Percentiles rank a stretch among this genome's conserved stretches.
Conservation (phyloP, 2,329 filamentous ascomycete genomes). For the Orbilia ellipsospora region DNA sequence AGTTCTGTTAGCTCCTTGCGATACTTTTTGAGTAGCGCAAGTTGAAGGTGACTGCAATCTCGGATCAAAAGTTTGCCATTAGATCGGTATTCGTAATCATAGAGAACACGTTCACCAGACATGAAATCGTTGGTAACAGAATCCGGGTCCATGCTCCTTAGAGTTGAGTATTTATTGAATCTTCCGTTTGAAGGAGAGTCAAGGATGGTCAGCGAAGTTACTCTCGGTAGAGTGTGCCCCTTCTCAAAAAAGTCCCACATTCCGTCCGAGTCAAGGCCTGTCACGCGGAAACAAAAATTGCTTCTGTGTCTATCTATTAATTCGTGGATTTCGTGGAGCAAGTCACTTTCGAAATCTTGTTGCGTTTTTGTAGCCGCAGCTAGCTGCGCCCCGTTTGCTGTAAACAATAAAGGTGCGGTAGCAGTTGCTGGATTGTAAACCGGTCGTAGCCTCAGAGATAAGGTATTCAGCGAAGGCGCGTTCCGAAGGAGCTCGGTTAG, state of each 20-base stretch:
- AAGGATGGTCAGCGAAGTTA: conserved; percentile 48
- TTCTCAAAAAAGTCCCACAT: conserved; percentile 56
- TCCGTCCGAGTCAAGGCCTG: conserved; percentile 42
- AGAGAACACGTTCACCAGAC: conserved; percentile 45
- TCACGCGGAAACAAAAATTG: conserved; percentile 53
- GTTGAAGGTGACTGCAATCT: conserved; percentile 53
- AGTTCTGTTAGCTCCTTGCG: conserved; percentile 52
- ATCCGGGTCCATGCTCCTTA: conserved; percentile 51
- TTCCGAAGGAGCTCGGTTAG: conserved; percentile 43
- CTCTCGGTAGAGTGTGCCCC: conserved; percentile 38
- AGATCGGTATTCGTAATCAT: conserved; percentile 53
- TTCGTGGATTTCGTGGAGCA: conserved; percentile 53
- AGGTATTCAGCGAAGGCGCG: conserved; percentile 33
- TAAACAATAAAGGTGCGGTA: conserved; percentile 44
- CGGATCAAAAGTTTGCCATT: conserved; percentile 45
- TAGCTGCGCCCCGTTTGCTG: conserved; percentile 45
- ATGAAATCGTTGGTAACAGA: conserved; percentile 51
- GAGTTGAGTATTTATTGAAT: conserved; percentile 53
- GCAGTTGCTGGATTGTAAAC: conserved; percentile 50
- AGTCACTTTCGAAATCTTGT: conserved; percentile 50
- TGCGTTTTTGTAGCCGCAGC: conserved; percentile 47
- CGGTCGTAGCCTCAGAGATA: conserved; percentile 49
- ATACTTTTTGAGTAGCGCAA: conserved; percentile 53
- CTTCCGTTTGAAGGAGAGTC: conserved; percentile 51
- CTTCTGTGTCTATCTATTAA: conserved; percentile 39